Percentiles rank a stretch among this genome's conserved stretches.
phyloP scores from a whole-genome alignment of 2,329 filamentous ascomycete species.

The Davidsoniella australis region DNA sequence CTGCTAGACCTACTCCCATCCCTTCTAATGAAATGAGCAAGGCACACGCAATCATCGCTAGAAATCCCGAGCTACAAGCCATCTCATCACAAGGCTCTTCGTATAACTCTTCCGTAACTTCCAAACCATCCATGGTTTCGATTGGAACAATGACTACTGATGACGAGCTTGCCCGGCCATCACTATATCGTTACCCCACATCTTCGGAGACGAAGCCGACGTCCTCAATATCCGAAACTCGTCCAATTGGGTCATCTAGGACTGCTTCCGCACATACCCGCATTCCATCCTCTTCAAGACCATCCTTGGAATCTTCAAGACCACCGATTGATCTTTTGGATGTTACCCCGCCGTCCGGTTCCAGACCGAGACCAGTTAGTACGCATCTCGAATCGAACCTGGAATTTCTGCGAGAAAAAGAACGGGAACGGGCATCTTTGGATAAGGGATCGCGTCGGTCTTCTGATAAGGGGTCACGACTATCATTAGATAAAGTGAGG shows the following conservation, averaged over 20 bases:
- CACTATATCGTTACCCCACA: conserved; percentile 26
- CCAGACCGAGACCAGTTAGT: conserved; percentile 56
- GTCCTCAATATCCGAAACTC: not conserved
- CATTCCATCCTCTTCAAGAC: conserved; percentile 37
- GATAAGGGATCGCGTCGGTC: conserved; percentile 9
- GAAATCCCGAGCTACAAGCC: conserved; percentile 42
- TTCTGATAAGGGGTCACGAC: conserved; percentile 10
- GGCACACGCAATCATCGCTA: conserved; percentile 47
- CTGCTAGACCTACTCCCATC: conserved; percentile 21
- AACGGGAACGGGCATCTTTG: conserved; percentile 23
- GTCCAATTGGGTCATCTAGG: conserved; percentile 4
- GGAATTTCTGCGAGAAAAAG: conserved; percentile 66
- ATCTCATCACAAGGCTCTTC: conserved; percentile 27
- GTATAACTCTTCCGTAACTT: conserved; percentile 17
- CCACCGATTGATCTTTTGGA: conserved; percentile 47
- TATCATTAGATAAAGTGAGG: conserved; percentile 9
- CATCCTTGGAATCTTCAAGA: conserved; percentile 55
- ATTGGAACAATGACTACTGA: conserved; percentile 62
- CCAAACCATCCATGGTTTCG: conserved; percentile 23
- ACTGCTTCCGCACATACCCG: conserved; percentile 10
- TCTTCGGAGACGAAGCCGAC: conserved; percentile 5
- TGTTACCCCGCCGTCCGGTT: conserved; percentile 25
- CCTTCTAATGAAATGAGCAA: conserved; percentile 35
- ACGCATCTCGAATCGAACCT: conserved; percentile 69
- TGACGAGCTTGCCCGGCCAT: conserved; percentile 13